Evolutionary conservation across 1,284 basidiomycete genomes (phyloP).

Genomic region (Ganoderma resinaceum): DNA sequence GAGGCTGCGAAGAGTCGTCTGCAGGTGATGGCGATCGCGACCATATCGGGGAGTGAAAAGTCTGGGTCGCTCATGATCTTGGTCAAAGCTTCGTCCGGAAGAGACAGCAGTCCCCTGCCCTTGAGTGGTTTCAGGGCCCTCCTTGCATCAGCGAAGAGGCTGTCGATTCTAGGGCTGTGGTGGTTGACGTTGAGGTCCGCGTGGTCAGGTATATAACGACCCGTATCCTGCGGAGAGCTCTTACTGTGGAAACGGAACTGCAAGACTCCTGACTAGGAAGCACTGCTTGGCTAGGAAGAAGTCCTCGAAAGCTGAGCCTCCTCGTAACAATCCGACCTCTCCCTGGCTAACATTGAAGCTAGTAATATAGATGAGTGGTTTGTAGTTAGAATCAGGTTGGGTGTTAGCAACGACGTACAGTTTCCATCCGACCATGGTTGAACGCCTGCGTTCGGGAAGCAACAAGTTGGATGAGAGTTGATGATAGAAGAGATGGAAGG

Average conservation of each 20-base stretch:
- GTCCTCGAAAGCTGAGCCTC: not conserved
- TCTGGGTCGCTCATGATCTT: not conserved
- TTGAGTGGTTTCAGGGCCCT: not conserved
- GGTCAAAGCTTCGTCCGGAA: conserved; percentile 13
- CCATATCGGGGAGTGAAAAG: conserved; percentile 2
- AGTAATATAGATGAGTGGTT: not conserved
- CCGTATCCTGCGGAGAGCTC: not conserved
- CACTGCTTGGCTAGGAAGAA: conserved; percentile 10
- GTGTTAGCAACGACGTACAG: conserved; percentile 4
- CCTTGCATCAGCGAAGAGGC: not conserved
- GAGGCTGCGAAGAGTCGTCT: not conserved
- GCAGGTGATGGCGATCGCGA: conserved; percentile 1
- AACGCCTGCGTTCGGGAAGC: not conserved
- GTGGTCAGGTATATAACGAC: not conserved
- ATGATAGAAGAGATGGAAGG: not conserved
- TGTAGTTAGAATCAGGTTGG: not conserved
- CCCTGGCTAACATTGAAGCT: conserved; percentile 8
- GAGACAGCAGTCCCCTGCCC: conserved; percentile 10
- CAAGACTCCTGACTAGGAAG: conserved; percentile 9
- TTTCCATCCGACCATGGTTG: not conserved
- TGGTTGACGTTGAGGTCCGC: not conserved
- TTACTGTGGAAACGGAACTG: not conserved
- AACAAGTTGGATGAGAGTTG: not conserved
- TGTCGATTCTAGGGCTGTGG: conserved; percentile 13
- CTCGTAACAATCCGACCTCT: not conserved